Conservation (phyloP, 306 rosid species). For the Pyrus betulifolia region DNA sequence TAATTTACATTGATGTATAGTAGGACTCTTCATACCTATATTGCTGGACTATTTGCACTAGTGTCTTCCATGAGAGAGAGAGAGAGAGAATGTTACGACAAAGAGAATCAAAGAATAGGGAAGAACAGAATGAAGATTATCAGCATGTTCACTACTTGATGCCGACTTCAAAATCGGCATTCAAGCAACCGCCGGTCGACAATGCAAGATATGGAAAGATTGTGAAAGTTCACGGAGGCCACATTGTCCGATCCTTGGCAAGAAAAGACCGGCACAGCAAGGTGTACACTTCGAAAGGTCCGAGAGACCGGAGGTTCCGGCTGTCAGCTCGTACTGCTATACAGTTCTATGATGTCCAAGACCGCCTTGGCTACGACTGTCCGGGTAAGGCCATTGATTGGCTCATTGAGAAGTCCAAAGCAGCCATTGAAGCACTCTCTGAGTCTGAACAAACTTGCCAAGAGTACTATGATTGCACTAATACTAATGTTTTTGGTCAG, state of each 20-base stretch:
- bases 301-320: conserved; percentile 22
- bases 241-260: not conserved
- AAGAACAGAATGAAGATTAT: not conserved
- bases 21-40: not conserved
- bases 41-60: not conserved
- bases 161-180: not conserved
- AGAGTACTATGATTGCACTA: not conserved
- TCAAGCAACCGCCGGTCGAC: not conserved
- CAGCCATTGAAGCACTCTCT: conserved; percentile 9
- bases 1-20: too few relatives aligned
- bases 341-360: conserved; percentile 26
- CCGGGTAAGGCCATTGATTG: conserved; percentile 26
- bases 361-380: conserved; percentile 20
- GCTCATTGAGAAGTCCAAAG: conserved; percentile 19
- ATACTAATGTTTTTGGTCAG: not conserved
- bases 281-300: conserved; percentile 15
- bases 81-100: not conserved
- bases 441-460: not conserved
- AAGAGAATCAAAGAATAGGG: not conserved
- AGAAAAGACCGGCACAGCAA: conserved; percentile 20
- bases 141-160: not conserved
- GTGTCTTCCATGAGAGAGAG: not conserved
- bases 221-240: conserved; percentile 11
- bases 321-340: conserved; percentile 19
- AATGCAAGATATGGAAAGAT: not conserved